Conservation (phyloP, 176 grass and related monocot species). For the Thalia dealbata region DNA sequence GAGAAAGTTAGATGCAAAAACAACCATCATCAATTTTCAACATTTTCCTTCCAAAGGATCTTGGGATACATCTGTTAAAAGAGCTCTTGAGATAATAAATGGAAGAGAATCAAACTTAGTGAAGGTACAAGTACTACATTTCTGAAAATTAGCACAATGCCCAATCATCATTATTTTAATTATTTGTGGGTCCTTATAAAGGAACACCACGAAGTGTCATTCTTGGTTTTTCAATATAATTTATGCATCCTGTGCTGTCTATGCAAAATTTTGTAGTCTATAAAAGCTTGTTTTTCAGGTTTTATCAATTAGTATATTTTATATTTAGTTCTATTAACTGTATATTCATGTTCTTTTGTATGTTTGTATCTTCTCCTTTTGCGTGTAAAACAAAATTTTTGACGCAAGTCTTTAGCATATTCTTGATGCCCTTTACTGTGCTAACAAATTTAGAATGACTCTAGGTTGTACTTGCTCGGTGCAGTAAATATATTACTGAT, state of each 20-base stretch:
- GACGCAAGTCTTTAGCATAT: neutral
- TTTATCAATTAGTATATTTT: neutral
- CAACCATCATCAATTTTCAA: conserved; percentile 50
- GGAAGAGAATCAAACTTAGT: conserved; percentile 49
- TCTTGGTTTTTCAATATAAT: neutral
- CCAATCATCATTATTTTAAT: conserved; percentile 1
- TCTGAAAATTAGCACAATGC: neutral
- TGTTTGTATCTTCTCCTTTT: neutral
- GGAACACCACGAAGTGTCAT: neutral
- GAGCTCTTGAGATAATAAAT: conserved; percentile 85
- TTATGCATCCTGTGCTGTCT: neutral
- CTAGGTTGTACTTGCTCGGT: conserved; percentile 84
- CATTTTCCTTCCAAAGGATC: conserved; percentile 68
- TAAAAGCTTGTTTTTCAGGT: neutral
- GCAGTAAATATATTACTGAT: conserved; percentile 85
- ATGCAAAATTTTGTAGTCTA: neutral
- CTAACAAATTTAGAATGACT: neutral
- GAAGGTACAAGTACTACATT: conserved; percentile 40
- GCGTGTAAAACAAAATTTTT: too few relatives aligned
- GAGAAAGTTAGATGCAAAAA: conserved; percentile 34
- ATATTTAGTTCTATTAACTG: too few relatives aligned
- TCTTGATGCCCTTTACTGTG: neutral
- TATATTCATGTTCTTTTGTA: too few relatives aligned
- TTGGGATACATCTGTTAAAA: conserved; percentile 78
- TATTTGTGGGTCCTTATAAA: too few relatives aligned